Percentiles rank a stretch among this genome's conserved stretches.
Conservation (phyloP, 108 stramenopile species). For the Nitzschia sp. region DNA sequence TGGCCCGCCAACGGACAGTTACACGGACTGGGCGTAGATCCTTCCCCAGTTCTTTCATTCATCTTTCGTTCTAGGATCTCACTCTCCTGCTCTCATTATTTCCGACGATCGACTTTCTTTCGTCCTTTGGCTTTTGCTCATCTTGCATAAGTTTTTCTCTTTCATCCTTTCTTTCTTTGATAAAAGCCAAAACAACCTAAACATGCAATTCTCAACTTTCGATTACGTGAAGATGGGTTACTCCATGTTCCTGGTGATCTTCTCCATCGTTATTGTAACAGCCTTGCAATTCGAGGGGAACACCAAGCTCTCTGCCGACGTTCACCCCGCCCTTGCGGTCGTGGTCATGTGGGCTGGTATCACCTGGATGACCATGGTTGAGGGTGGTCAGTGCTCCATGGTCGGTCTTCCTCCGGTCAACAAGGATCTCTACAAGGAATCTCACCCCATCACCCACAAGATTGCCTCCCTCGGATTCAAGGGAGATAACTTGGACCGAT, state of each 20-base stretch:
- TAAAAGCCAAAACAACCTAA: not conserved
- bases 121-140: not conserved
- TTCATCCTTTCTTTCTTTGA: too few relatives aligned
- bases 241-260: slow-evolving; percentile 54
- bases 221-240: slow-evolving; percentile 20
- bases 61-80: too few relatives aligned
- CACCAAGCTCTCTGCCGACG: slow-evolving; percentile 53
- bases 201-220: not conserved
- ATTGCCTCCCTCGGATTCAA: slow-evolving; percentile 57
- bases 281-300: slow-evolving; percentile 60
- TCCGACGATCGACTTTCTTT: not conserved
- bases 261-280: slow-evolving; percentile 59
- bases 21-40: too few relatives aligned
- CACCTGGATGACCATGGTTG: slow-evolving; percentile 74
- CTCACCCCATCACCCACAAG: slow-evolving; percentile 68
- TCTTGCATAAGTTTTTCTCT: too few relatives aligned
- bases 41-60: too few relatives aligned
- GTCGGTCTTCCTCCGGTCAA: slow-evolving; percentile 76
- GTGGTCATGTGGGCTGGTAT: slow-evolving; percentile 49
- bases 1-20: not conserved
- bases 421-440: slow-evolving; percentile 69
- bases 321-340: slow-evolving; percentile 53
- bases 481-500: slow-evolving; percentile 88
- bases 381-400: slow-evolving; percentile 74
- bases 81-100: too few relatives aligned